Evolutionary conservation across 1,284 basidiomycete species (phyloP).

Genomic region (Xerocomus minutiporus): DNA sequence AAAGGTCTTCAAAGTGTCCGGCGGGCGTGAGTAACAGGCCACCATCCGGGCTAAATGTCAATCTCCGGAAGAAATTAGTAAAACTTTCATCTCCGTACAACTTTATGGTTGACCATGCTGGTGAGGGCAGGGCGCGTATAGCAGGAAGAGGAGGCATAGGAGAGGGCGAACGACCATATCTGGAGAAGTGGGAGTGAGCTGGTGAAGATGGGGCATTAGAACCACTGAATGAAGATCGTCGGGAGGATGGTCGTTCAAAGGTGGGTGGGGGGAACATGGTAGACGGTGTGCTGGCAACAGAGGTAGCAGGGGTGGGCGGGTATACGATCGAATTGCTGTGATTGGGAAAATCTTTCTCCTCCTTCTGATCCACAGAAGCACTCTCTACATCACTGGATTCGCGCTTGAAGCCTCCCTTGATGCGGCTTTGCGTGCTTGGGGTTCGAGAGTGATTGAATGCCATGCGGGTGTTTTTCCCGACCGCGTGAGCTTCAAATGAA

Average conservation of each 20-base stretch:
- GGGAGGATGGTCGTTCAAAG: constrained; percentile 62
- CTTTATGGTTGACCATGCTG: constrained; percentile 52
- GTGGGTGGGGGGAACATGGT: constrained; percentile 73
- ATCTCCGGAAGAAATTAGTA: constrained; percentile 92
- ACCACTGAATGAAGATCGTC: constrained; percentile 84
- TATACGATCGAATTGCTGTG: constrained; percentile 32
- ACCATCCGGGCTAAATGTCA: constrained; percentile 94
- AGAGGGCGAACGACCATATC: constrained; percentile 81
- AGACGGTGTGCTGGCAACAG: constrained; percentile 54
- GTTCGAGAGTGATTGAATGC: constrained; percentile 63
- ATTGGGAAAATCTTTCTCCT: constrained; percentile 27
- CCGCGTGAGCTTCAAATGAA: constrained; percentile 78
- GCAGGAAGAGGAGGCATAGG: constrained; percentile 89
- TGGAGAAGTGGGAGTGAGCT: constrained; percentile 42
- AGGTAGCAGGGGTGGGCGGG: constrained; percentile 61
- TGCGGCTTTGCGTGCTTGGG: constrained; percentile 47
- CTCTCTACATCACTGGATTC: constrained; percentile 76
- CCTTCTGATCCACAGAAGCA: constrained; percentile 47
- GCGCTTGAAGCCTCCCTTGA: constrained; percentile 49
- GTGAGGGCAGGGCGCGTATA: constrained; percentile 60
- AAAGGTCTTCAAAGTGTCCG: constrained; percentile 93
- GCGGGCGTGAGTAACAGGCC: constrained; percentile 91
- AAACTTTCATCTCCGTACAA: constrained; percentile 95
- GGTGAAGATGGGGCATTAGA: constrained; percentile 75
- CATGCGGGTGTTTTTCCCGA: constrained; percentile 78